These are phyloP conservation scores for Vanrija humicola DNA, from an alignment of 1,284 basidiomycete species.

Conservation along the genomic window DNA sequence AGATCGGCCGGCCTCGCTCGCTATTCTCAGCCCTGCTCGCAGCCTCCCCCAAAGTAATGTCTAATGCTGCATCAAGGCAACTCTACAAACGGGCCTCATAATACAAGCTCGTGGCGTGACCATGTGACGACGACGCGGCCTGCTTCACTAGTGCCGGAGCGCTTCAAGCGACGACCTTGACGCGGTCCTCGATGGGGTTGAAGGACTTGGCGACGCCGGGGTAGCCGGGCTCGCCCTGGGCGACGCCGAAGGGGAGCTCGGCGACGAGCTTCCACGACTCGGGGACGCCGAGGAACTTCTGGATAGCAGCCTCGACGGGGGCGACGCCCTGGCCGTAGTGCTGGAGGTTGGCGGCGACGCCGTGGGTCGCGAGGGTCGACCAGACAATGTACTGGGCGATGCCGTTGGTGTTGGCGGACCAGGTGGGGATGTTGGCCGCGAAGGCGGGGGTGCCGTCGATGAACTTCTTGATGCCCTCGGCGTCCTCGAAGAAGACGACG, in stretches of 20 bases:
- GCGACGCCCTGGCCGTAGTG: conserved; percentile 35
- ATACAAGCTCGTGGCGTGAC: no score
- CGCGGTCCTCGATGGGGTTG: conserved; percentile 35
- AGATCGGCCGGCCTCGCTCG: no score
- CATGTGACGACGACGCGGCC: no score
- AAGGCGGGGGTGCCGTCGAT: conserved; percentile 45
- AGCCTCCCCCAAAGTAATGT: no score
- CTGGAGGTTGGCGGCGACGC: conserved; percentile 52
- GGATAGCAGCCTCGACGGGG: conserved; percentile 32
- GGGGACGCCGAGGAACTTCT: conserved; percentile 43
- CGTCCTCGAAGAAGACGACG: conserved; percentile 52
- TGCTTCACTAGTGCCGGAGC: no score
- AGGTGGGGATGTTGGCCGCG: conserved; percentile 29
- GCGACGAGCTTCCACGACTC: conserved; percentile 47
- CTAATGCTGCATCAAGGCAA: no score
- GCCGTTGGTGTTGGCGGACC: conserved; percentile 33
- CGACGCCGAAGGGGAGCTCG: conserved; percentile 52
- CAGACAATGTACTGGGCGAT: conserved; percentile 51
- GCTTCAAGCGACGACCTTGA: conserved; percentile 4
- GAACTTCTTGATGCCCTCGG: conserved; percentile 46
- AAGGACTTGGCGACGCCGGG: conserved; percentile 14
- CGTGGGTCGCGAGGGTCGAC: conserved; percentile 50
- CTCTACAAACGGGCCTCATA: no score
- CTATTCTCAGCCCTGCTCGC: no score
- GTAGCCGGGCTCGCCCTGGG: conserved; percentile 28